Evolutionary conservation across 371 early-diverging fungal species (phyloP).

Genomic region (Entomophthora muscae): DNA sequence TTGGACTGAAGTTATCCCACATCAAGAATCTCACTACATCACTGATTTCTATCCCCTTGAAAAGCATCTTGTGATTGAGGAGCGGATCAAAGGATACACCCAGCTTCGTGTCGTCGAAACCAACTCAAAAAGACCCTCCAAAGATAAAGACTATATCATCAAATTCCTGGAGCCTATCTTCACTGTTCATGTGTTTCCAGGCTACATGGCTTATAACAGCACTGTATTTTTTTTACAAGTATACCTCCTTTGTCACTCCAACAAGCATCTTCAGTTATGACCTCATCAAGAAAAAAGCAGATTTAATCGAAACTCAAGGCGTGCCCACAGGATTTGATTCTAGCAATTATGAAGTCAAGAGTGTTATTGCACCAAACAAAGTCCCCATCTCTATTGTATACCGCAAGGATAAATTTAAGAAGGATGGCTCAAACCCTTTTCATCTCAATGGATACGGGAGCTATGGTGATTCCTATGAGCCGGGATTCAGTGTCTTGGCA

Average conservation of each 20-base stretch:
- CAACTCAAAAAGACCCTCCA: no score
- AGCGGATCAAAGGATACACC: constrained; percentile 36
- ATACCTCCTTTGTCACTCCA: neutral
- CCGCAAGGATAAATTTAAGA: neutral
- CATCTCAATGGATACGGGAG: constrained; percentile 5
- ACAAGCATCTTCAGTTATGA: neutral
- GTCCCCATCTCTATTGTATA: constrained; percentile 8
- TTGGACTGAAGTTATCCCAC: neutral
- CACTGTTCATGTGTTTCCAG: neutral
- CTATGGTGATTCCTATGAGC: neutral
- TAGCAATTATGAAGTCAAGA: neutral
- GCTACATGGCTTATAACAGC: neutral
- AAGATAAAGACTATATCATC: constrained; percentile 14
- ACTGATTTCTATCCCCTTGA: neutral
- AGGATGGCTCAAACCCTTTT: constrained; percentile 6
- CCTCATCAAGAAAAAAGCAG: constrained; percentile 22
- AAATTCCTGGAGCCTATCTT: constrained; percentile 4
- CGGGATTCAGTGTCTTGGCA: neutral
- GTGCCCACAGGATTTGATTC: constrained; percentile 11
- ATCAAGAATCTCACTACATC: neutral
- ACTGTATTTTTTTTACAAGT: neutral
- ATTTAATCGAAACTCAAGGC: constrained; percentile 25
- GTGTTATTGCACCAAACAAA: neutral
- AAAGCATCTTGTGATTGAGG: constrained; percentile 27
- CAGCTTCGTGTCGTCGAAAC: constrained; percentile 25